Base-by-base conservation (phyloP, 139 green algal species). In the Mesostigma viride region DNA sequence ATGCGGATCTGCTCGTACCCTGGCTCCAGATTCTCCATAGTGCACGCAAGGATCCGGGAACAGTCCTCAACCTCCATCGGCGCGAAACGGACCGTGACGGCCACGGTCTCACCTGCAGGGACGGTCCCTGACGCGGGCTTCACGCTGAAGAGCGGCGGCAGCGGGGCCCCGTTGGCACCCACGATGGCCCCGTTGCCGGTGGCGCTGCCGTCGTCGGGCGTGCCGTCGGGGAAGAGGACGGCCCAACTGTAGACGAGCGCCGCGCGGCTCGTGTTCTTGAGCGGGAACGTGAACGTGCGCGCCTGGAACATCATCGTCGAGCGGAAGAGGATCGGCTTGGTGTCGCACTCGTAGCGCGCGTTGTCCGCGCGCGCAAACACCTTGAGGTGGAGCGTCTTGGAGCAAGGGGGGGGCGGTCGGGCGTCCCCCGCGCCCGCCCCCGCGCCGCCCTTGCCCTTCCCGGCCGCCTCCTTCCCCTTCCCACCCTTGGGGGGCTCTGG, bases 281-380 rank as follows among this genome's bases (percentile, higher is more conserved):
- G 65, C 6, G 70, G 71, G 69, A 93, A 89, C 26, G 69, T 70
- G 82, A 83, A 88, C 24, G 61, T 53, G 26, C 87, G 77, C 8
- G 77, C 81, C 70, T 91, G 86, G 76, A 90, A 89, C 87, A 94
- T 94, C 81, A 90, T 88, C 32, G 87, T 94, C 3, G 81, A 70
- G 61, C 71, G 68, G 83, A 91, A 94, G 26, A 72, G 36, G 66
- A 94, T 83, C 35, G 64, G 59, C 62, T 31, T 67, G 0, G 34
- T 31, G 31, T 83, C 82, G 68, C 77, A 88, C 31, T 76, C 74
- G 44, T 58, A 74, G 28, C 63, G 58, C 27, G 67, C 61, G 62
- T 74, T 66, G 63, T 80, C 73, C 2, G 73, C 73, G 14, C 72
- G 32, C 2, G 63, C 68, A 32, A 62, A 68, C 0, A 76, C n/a